Percentiles rank a stretch among this genome's conserved stretches.
These are phyloP conservation scores for Caloboletus inedulis DNA, from an alignment of 1,284 basidiomycete species.

Conservation along the genomic window DNA sequence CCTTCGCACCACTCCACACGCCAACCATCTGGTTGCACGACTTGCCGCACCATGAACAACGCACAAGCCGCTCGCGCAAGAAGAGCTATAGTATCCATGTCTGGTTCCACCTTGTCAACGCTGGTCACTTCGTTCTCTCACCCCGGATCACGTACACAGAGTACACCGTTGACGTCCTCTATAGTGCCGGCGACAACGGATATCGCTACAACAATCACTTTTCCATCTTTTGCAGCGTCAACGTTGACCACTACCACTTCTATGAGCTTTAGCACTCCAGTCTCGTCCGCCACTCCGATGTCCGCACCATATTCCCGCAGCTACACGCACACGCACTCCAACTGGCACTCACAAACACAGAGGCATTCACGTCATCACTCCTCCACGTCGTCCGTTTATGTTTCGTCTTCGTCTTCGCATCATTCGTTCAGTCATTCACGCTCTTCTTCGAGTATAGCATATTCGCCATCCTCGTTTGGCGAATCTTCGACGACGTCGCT, in stretches of 20 bases:
- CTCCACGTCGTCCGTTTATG: neutral
- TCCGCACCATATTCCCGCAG: neutral
- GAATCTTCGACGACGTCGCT: neutral
- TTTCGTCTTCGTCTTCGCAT: neutral
- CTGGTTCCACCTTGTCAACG: conserved; percentile 10
- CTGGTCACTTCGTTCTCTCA: conserved; percentile 7
- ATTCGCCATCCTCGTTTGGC: neutral
- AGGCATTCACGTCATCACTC: conserved; percentile 2
- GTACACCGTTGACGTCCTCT: neutral
- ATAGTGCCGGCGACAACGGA: neutral
- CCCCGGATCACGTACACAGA: neutral
- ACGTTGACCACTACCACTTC: neutral
- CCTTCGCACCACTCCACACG: conserved; percentile 60
- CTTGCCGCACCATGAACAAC: conserved; percentile 43
- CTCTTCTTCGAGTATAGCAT: neutral
- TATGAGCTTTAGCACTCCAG: neutral
- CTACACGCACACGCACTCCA: neutral
- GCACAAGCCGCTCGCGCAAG: conserved; percentile 34
- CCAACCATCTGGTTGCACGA: conserved; percentile 51
- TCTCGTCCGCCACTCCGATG: neutral
- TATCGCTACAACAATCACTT: conserved; percentile 8
- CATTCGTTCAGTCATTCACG: neutral
- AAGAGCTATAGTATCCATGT: conserved; percentile 19
- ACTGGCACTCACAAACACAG: neutral
- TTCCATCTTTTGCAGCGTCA: conserved; percentile 5